These are phyloP conservation scores for Fusarium albidum DNA, from an alignment of 2,329 filamentous ascomycete genomes.

Conservation along the genomic window DNA sequence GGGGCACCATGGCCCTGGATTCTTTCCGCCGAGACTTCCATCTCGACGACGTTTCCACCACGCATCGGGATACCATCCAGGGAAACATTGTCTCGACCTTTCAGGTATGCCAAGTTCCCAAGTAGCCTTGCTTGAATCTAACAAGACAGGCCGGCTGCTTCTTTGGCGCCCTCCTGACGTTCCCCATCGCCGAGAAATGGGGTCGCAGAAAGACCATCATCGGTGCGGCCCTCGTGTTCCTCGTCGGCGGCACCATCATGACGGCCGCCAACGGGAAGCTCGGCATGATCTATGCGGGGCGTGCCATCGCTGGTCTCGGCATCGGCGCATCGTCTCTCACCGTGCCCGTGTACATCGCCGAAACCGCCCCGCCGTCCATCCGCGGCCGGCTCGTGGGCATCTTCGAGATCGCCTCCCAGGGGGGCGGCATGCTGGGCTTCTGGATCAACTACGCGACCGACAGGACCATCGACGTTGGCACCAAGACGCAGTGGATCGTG, in stretches of 20 bases:
- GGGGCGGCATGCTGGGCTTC: constrained; percentile 49
- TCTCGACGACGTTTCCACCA: constrained; percentile 38
- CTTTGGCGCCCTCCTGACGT: constrained; percentile 50
- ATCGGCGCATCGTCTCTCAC: constrained; percentile 59
- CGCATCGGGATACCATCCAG: constrained; percentile 44
- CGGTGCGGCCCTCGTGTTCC: constrained; percentile 52
- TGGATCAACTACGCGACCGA: constrained; percentile 46
- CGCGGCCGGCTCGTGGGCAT: constrained; percentile 60
- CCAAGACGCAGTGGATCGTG: constrained; percentile 56
- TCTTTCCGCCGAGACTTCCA: constrained; percentile 48
- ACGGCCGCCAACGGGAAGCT: constrained; percentile 45
- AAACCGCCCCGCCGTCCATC: constrained; percentile 57
- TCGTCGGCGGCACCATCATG: constrained; percentile 47
- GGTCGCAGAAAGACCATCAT: constrained; percentile 57
- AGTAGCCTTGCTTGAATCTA: background rate
- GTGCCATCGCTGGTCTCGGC: constrained; percentile 61
- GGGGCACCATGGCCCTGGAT: constrained; percentile 50
- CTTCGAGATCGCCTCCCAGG: constrained; percentile 52
- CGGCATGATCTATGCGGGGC: constrained; percentile 54
- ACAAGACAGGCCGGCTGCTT: constrained; percentile 48
- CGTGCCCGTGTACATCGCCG: constrained; percentile 54
- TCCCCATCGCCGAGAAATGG: constrained; percentile 56
- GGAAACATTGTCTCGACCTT: constrained; percentile 51
- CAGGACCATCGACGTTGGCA: constrained; percentile 43
- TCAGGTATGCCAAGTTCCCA: constrained; percentile 29